These are phyloP conservation scores for Syzygium aromaticum DNA, from an alignment of 345 rosid species.

Conservation along the genomic window DNA sequence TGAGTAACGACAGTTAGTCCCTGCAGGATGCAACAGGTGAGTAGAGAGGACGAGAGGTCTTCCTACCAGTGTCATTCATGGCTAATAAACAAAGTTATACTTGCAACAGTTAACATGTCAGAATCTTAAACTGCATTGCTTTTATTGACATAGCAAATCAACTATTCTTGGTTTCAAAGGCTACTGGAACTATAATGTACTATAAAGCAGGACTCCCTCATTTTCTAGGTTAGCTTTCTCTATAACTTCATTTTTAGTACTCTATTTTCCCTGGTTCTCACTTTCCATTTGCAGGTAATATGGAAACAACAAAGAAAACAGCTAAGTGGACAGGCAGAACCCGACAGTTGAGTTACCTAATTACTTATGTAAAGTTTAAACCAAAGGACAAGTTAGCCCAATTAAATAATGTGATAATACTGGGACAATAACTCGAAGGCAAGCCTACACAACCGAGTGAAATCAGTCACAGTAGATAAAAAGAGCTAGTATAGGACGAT, in stretches of 20 bases:
- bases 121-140: neutral
- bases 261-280: neutral
- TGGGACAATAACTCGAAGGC: neutral
- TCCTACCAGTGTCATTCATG: neutral
- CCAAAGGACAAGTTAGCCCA: neutral
- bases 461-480: neutral
- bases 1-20: constrained; percentile 89
- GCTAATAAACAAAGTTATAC: neutral
- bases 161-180: neutral
- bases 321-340: neutral
- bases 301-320: neutral
- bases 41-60: neutral
- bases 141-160: neutral
- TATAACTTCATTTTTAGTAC: neutral
- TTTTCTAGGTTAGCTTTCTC: neutral
- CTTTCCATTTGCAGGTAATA: neutral
- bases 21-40: constrained; percentile 18
- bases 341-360: neutral
- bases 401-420: neutral
- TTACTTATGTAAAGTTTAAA: neutral
- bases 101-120: neutral
- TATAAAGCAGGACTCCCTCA: neutral
- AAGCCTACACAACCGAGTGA: neutral
- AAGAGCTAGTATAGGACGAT: neutral
- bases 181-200: neutral